Base-by-base conservation (phyloP, 106 monocot species). In the Platanthera guangdongensis region DNA sequence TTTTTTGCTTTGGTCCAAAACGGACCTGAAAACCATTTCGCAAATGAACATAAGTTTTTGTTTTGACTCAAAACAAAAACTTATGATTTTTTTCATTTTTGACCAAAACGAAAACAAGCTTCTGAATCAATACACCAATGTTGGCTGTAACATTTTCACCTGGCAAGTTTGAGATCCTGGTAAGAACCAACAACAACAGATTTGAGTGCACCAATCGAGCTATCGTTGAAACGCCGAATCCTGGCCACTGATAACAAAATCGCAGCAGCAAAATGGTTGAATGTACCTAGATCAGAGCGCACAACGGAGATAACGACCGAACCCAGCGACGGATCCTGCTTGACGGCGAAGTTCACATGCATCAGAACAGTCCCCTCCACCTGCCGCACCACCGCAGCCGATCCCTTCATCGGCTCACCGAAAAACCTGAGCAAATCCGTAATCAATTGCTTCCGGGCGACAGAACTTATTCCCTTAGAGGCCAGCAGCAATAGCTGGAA, bases 271-370 rank as follows among this genome's bases (percentile, higher is more conserved):
- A 97, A 97, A 75, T 91, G 89, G 71, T 91, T 97, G 18, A 97
- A 54, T 13, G 68, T 63, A 0, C 86, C 73, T 19, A 52, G 13
- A 75, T 89, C 83, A 4, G 81, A 71, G 14, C 79, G 77, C 5
- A 93, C 50, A 11, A 81, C 50, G 4, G 80, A 73, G 62, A 97
- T 18, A 73, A 93, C 78, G 78, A 89, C 96, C 74, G 83, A 82
- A 53, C 86, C 93, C 73, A 97, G 65, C 14, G 80, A 83, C 0
- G 86, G 84, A 72, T 97, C 96, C 87, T 97, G 96, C 86, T 97
- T 97, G 75, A 97, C 93, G 6, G 89, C 93, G 72, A 93, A 97
- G 51, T 86, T 93, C 47, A 96, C 78, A 51, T 97, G 93, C 93
- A 97, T 93, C 75, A 97, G 82, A 32, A 94, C 80, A 3, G 93